Evolutionary conservation across 768 basidiomycete genomes (phyloP).

Genomic region (Termitomyces titanicus): DNA sequence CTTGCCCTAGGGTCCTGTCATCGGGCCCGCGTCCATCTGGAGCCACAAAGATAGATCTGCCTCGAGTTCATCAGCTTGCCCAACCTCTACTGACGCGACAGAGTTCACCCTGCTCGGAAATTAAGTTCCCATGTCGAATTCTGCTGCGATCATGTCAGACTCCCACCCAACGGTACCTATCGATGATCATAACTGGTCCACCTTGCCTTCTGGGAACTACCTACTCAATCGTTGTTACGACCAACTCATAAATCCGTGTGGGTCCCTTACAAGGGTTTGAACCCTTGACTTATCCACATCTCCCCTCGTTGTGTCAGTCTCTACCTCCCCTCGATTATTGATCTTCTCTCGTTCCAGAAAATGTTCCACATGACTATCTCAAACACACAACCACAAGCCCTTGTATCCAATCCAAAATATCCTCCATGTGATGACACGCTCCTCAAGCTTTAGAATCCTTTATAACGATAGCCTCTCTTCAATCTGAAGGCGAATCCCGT

Average conservation of each 20-base stretch:
- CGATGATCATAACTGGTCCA: conserved; percentile 9
- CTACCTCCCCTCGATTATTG: conserved; percentile 4
- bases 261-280: conserved; percentile 1
- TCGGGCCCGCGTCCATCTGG: neutral
- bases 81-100: neutral
- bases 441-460: neutral
- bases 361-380: conserved; percentile 9
- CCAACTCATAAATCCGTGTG: neutral
- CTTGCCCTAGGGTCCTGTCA: conserved; percentile 1
- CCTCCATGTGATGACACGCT: neutral
- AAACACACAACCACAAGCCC: neutral
- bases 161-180: conserved; percentile 12
- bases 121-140: conserved; percentile 27
- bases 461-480: conserved; percentile 3
- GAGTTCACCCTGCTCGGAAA: conserved; percentile 26
- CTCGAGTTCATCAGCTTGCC: neutral
- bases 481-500: conserved; percentile 4
- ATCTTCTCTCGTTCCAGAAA: conserved; percentile 4
- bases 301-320: conserved; percentile 4
- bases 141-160: conserved; percentile 11
- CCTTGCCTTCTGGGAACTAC: neutral
- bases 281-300: conserved; percentile 5
- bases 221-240: neutral
- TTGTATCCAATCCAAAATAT: neutral
- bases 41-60: conserved; percentile 2